Evolutionary conservation across 108 stramenopile species (phyloP), one percentile per base, ranked within the genome.

Genomic region (Skeletonema costatum): DNA sequence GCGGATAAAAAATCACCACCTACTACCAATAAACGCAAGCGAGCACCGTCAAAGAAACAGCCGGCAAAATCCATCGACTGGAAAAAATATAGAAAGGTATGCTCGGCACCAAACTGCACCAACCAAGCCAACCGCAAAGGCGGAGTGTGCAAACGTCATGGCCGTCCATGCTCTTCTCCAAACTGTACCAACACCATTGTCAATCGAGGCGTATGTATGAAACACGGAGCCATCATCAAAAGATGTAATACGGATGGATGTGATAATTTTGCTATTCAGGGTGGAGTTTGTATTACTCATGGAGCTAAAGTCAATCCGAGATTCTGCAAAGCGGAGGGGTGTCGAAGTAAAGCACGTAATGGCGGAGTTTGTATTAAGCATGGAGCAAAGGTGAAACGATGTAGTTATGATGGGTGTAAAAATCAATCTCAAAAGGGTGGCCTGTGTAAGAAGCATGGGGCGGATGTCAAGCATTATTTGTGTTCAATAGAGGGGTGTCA

Each of bases 131-230:
- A 21, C 6, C 35, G 35, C 35, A 35, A 44, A 25, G 64, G 33
- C 17, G 64, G 64, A 58, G 39, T 65, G 6, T 65, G 64, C 64
- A 35, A 25, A 25, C 42, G 39, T 19, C 64, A 65, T 25, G 64
- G 64, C 21, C 56, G 56, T 36, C 35, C 6, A 5, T 36, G 35
- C 35, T 36, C 35, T 6, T 36, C 6, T 6, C 35, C 35, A 36
- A 36, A 36, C 6, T 58, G 56, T 25, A 58, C 56, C 56, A 58
- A 58, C 56, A 19, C 21, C 5, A 19, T 19, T 58, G 21, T 25
- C 21, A 58, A 58, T 25, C 21, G 56, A 5, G 56, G 56, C 5
- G 56, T 58, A 19, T 58, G 56, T 8, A 19, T 25, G 56, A 19
- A 25, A 19, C 56, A 58, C 56, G 56, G 56, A 5, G 56, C 56